Percentiles rank a stretch among this genome's conserved stretches.
Evolutionary conservation across 1,284 basidiomycete genomes (phyloP).

Genomic region (Ustilago trichophora): DNA sequence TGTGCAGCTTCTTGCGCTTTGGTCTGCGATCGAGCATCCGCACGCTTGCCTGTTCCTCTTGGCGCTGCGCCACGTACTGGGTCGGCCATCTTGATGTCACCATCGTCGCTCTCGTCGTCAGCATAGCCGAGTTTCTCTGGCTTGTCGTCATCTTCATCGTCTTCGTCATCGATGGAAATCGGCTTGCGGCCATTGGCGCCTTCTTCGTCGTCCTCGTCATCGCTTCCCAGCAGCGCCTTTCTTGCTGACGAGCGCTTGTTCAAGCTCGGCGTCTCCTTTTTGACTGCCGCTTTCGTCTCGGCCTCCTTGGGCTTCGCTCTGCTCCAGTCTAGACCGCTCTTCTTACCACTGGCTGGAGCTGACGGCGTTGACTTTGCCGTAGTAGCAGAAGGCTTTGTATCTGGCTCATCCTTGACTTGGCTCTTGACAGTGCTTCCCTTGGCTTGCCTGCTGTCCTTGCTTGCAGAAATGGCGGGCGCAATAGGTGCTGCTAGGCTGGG

Average conservation of each 20-base stretch:
- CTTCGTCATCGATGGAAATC: constrained; percentile 16
- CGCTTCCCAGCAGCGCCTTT: constrained; percentile 36
- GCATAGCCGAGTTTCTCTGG: constrained; percentile 43
- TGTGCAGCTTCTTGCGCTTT: constrained; percentile 30
- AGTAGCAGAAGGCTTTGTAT: constrained; percentile 2
- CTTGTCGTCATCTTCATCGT: constrained; percentile 34
- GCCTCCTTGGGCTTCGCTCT: constrained; percentile 33
- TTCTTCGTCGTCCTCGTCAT: constrained; percentile 48
- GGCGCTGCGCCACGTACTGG: constrained; percentile 12
- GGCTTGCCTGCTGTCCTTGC: constrained; percentile 14
- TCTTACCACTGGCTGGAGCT: constrained; percentile 8
- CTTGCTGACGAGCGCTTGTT: constrained; percentile 13
- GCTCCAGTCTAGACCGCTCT: constrained; percentile 40
- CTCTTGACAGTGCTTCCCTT: constrained; percentile 3
- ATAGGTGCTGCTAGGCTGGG: constrained; percentile 29
- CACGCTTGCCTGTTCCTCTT: constrained; percentile 34
- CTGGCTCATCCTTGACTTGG: constrained; percentile 19
- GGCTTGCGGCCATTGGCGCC: constrained; percentile 9
- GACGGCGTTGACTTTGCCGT: constrained; percentile 11
- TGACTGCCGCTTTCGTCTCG: constrained; percentile 16
- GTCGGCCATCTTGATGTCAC: constrained; percentile 12
- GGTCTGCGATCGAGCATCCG: constrained; percentile 28
- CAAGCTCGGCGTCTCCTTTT: constrained; percentile 11
- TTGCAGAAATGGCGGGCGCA: constrained; percentile 17
- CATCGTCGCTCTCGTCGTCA: constrained; percentile 28